Conservation (phyloP, 495 filamentous ascomycete genomes). For the Astrothelium subdiscretum region DNA sequence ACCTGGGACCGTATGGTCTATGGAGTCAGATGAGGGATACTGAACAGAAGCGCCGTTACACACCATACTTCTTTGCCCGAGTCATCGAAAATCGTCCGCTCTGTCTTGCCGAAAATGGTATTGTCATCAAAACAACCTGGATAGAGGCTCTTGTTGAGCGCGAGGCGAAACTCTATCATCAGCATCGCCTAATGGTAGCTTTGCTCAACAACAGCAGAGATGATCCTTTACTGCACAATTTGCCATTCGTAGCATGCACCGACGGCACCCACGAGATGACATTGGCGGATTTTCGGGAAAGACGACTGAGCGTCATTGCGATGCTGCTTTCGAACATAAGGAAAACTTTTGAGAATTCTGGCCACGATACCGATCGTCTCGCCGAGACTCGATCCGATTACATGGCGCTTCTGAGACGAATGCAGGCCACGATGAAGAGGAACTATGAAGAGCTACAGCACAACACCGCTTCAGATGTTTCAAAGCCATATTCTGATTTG, state of each 20-base stretch:
- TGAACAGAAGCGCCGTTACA: constrained; percentile 51
- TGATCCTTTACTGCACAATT: constrained; percentile 46
- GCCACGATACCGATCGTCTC: constrained; percentile 20
- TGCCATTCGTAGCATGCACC: constrained; percentile 45
- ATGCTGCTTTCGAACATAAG: constrained; percentile 57
- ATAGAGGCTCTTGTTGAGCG: constrained; percentile 52
- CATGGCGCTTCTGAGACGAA: constrained; percentile 37
- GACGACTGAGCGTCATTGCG: constrained; percentile 51
- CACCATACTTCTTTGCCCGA: constrained; percentile 47
- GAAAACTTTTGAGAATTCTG: constrained; percentile 31
- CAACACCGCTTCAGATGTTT: constrained; percentile 12
- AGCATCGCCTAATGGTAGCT: constrained; percentile 47
- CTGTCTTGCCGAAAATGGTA: constrained; percentile 28
- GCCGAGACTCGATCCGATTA: constrained; percentile 40
- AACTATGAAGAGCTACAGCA: constrained; percentile 52
- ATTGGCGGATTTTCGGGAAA: constrained; percentile 40
- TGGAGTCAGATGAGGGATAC: constrained; percentile 54
- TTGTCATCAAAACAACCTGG: constrained; percentile 45
- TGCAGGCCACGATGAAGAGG: constrained; percentile 58
- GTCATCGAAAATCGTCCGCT: constrained; percentile 21
- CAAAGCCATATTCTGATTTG: not conserved
- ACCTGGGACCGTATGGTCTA: constrained; percentile 45
- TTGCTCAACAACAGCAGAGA: constrained; percentile 38
- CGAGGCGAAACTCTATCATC: constrained; percentile 54
- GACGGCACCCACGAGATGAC: constrained; percentile 38